Conservation (phyloP, 305 asterid species). For the Fraxinus nigra region DNA sequence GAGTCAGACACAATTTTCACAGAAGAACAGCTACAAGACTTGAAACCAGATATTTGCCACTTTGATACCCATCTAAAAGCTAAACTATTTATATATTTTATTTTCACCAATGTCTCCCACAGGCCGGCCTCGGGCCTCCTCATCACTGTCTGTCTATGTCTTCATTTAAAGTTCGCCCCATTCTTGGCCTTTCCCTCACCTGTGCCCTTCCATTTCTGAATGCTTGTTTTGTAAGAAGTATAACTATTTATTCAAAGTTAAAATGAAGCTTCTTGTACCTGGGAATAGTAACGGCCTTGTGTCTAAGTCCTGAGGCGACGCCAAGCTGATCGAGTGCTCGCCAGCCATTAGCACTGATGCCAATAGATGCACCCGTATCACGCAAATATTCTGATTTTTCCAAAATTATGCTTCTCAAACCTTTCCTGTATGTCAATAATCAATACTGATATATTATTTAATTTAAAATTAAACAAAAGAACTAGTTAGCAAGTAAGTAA, state of each 20-base stretch:
- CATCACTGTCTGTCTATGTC: background rate
- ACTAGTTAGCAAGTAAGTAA: background rate
- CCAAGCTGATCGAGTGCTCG: slow-evolving; percentile 48
- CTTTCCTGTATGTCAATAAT: slow-evolving; percentile 27
- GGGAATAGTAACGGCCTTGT: slow-evolving; percentile 26
- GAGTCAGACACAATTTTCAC: background rate
- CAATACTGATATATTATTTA: background rate
- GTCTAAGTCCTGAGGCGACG: slow-evolving; percentile 35
- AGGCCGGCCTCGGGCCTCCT: too few relatives aligned
- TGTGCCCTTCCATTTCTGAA: background rate
- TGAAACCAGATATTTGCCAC: background rate
- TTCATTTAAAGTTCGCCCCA: background rate
- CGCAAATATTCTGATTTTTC: slow-evolving; percentile 30
- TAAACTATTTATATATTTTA: background rate
- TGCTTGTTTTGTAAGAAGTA: background rate
- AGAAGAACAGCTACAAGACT: background rate
- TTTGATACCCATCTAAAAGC: background rate
- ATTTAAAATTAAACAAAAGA: background rate
- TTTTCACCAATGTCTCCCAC: background rate
- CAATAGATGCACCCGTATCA: slow-evolving; percentile 35
- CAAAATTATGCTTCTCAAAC: slow-evolving; percentile 28
- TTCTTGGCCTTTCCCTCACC: background rate
- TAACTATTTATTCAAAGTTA: background rate
- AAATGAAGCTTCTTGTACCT: slow-evolving; percentile 17
- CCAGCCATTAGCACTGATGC: slow-evolving; percentile 37